Percentiles rank a stretch among this genome's conserved stretches.
Evolutionary conservation across 106 monocot species (phyloP).

Genomic region (Acanthochlamys bracteata): DNA sequence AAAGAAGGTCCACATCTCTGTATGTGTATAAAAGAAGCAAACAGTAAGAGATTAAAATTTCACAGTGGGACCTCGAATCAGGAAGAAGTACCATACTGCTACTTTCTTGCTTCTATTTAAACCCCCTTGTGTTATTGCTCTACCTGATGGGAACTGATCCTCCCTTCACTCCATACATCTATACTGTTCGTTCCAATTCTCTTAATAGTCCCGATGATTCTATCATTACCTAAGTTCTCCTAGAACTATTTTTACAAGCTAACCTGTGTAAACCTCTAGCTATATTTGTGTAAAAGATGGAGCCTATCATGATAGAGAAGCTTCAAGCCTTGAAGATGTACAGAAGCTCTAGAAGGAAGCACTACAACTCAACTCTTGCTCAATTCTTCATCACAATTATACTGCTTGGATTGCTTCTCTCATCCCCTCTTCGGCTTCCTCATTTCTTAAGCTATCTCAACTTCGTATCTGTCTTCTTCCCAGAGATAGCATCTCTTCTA

Average conservation of each 20-base stretch:
- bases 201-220: neutral
- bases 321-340: constrained; percentile 4
- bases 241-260: neutral
- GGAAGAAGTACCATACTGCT: neutral
- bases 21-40: neutral
- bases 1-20: neutral
- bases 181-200: neutral
- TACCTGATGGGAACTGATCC: neutral
- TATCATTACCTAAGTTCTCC: neutral
- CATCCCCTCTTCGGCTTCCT: neutral
- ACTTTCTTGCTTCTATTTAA: neutral
- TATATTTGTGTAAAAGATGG: neutral
- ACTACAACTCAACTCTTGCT: neutral
- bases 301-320: neutral
- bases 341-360: neutral
- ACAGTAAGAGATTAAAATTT: neutral
- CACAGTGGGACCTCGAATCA: neutral
- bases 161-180: neutral
- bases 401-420: neutral
- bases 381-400: neutral
- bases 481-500: neutral
- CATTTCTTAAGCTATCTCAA: too few species aligned
- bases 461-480: too few species aligned
- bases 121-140: neutral
- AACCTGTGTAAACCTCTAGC: too few species aligned